A percentile compares a stretch with the other conserved stretches of the same genome.
These are phyloP conservation scores for Pyrenochaeta sp. DNA, from an alignment of 2,329 filamentous ascomycete genomes.

Conservation along the genomic window DNA sequence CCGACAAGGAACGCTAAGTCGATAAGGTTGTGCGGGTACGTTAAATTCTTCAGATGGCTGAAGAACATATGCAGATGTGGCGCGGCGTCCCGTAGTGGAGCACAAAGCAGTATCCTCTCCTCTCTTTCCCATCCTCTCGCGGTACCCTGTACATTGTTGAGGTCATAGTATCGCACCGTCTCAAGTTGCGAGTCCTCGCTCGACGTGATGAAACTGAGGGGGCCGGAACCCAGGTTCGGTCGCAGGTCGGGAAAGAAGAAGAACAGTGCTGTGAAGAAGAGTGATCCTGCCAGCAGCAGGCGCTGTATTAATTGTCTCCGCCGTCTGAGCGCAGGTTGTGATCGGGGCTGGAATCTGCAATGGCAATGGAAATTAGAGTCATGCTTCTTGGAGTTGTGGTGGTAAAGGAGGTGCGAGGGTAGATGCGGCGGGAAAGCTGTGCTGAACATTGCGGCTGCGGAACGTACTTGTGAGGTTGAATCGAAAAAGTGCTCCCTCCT, in stretches of 20 bases:
- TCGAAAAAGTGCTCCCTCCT: constrained; percentile 78
- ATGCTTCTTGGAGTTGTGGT: constrained; percentile 26
- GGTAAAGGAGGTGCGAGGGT: constrained; percentile 26
- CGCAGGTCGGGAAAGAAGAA: constrained; percentile 79
- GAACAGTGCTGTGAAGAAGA: constrained; percentile 70
- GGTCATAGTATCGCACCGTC: constrained; percentile 96
- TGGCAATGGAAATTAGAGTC: constrained; percentile 43
- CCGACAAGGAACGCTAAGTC: constrained; percentile 97
- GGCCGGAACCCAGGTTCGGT: constrained; percentile 66
- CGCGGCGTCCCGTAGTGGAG: constrained; percentile 91
- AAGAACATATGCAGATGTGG: constrained; percentile 98
- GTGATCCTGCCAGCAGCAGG: constrained; percentile 64
- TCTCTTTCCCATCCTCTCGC: constrained; percentile 95
- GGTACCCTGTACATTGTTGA: constrained; percentile 89
- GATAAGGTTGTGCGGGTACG: constrained; percentile 95
- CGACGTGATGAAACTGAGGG: constrained; percentile 74
- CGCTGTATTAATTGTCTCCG: constrained; percentile 77
- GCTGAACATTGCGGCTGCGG: constrained; percentile 32
- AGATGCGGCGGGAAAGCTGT: constrained; percentile 25
- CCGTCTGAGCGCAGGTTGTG: constrained; percentile 75
- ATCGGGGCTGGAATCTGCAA: constrained; percentile 82
- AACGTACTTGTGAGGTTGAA: constrained; percentile 85
- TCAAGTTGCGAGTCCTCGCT: constrained; percentile 81
- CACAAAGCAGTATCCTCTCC: constrained; percentile 93
- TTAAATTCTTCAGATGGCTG: constrained; percentile 94